Conservation (phyloP, 495 filamentous ascomycete species). For the Evernia prunastri region DNA sequence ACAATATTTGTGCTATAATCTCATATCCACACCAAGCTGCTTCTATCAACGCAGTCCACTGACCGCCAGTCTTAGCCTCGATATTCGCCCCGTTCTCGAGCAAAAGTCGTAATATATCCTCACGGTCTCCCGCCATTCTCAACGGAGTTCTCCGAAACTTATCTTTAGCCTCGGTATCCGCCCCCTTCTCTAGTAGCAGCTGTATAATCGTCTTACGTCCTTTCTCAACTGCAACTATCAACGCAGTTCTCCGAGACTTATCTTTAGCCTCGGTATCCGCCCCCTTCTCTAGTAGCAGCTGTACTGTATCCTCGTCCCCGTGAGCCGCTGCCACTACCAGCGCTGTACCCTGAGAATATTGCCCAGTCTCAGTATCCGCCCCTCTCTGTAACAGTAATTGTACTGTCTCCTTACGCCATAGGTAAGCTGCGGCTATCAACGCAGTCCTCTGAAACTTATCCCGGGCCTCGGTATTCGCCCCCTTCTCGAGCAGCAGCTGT, state of each 20-base stretch:
- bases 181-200: conserved; percentile 26
- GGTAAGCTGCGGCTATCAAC: not conserved
- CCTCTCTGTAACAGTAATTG: conserved; percentile 30
- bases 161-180: not conserved
- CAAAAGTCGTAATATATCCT: conserved; percentile 35
- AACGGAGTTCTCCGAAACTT: not conserved
- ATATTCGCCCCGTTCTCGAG: conserved; percentile 22
- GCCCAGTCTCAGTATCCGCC: not conserved
- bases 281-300: conserved; percentile 27
- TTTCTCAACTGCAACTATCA: conserved; percentile 35
- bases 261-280: not conserved
- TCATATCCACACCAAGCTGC: not conserved
- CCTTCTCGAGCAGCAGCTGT: conserved; percentile 27
- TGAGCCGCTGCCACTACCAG: not conserved
- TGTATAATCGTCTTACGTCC: conserved; percentile 33
- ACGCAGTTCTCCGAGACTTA: conserved; percentile 15
- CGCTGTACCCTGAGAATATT: not conserved
- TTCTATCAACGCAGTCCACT: not conserved
- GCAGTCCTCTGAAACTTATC: not conserved
- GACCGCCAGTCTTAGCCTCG: not conserved
- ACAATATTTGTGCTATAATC: conserved; percentile 25
- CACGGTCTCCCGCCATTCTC: not conserved
- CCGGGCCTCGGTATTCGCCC: not conserved
- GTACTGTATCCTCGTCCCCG: conserved; percentile 16
- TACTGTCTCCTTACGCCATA: conserved; percentile 30